Percentiles rank a stretch among this genome's conserved stretches.
phyloP scores from a whole-genome alignment of 768 basidiomycete genomes.

The Vararia minispora region DNA sequence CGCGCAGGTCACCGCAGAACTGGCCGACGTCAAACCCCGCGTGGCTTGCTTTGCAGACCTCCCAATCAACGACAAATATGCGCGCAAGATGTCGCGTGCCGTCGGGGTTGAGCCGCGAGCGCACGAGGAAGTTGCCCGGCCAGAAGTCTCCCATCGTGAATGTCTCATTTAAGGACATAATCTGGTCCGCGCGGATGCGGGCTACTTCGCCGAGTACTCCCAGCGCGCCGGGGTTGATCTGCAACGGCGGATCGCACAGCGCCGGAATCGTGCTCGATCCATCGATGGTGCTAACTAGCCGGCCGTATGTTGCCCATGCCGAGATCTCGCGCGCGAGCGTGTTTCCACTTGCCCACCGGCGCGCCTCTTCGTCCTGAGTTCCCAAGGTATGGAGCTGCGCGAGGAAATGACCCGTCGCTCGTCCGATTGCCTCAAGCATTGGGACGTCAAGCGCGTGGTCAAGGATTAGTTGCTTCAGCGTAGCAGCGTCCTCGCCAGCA shows the following conservation, averaged over 20 bases:
- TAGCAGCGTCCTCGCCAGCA: conserved; percentile 28
- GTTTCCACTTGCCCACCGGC: conserved; percentile 16
- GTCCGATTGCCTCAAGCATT: conserved; percentile 35
- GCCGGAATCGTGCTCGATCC: conserved; percentile 2
- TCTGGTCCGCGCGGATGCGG: conserved; percentile 19
- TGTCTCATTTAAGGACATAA: conserved; percentile 21
- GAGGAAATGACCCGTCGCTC: conserved; percentile 45
- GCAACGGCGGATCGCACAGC: conserved; percentile 31
- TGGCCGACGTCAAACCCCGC: conserved; percentile 53
- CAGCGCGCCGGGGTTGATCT: conserved; percentile 26
- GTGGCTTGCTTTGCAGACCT: conserved; percentile 45
- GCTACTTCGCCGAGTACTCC: conserved; percentile 23
- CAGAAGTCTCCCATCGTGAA: conserved; percentile 62
- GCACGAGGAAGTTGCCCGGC: conserved; percentile 57
- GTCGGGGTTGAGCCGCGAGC: conserved; percentile 19
- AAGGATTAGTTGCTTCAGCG: conserved; percentile 31
- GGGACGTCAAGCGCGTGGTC: conserved; percentile 18
- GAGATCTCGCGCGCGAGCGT: conserved; percentile 29
- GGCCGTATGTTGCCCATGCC: conserved; percentile 32
- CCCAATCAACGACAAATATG: conserved; percentile 55
- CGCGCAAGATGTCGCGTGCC: conserved; percentile 23
- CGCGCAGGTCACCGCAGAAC: conserved; percentile 48
- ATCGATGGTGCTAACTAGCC: conserved; percentile 23
- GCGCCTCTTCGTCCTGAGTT: conserved; percentile 10
- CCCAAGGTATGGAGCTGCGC: conserved; percentile 39